Conservation (phyloP, 257 asterid genomes). For the Solanum bukasovii region DNA sequence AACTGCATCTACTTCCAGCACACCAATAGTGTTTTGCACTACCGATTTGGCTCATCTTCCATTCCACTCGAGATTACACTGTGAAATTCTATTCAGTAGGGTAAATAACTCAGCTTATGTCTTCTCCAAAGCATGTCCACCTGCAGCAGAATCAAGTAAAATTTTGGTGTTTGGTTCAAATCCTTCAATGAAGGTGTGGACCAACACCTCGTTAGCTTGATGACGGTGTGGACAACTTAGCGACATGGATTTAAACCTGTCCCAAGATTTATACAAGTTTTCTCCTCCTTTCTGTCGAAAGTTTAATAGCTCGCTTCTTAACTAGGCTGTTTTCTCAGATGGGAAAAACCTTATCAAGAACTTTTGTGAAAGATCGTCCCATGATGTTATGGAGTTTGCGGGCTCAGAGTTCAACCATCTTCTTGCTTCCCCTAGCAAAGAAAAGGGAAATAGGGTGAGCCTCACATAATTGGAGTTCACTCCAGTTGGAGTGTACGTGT, state of each 20-base stretch:
- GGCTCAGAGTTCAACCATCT: no score
- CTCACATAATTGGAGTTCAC: no score
- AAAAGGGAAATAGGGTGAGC: no score
- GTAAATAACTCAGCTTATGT: no score
- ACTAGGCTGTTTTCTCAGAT: accelerated
- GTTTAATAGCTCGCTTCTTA: no score
- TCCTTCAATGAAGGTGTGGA: neutral
- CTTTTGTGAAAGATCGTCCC: no score
- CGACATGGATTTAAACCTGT: neutral
- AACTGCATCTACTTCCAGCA: neutral
- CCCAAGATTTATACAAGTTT: neutral
- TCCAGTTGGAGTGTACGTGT: no score
- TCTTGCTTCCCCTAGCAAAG: no score
- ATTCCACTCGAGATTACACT: neutral
- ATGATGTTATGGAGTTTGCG: no score
- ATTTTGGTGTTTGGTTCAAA: neutral
- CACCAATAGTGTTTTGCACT: neutral
- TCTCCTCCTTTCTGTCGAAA: neutral
- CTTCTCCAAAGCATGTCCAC: neutral
- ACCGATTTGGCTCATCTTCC: neutral
- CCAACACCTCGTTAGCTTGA: neutral
- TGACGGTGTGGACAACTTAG: neutral
- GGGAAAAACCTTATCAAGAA: no score
- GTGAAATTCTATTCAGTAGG: no score
- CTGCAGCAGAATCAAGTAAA: neutral